Evolutionary conservation across 345 rosid species (phyloP), one percentile per base, ranked within the genome.

Genomic region (Euphorbia tirucalli): DNA sequence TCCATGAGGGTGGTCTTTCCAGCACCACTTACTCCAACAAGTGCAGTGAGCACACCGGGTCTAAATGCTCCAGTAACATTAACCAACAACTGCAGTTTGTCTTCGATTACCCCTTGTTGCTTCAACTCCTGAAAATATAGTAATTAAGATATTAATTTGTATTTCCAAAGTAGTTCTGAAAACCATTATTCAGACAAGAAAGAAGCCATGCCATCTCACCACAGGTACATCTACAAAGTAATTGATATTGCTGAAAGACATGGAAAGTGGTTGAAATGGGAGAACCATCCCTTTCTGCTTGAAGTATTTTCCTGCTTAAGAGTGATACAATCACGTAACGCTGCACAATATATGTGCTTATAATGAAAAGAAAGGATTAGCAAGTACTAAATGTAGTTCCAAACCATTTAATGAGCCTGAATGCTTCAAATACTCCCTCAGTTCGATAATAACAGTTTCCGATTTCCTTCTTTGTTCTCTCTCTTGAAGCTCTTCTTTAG

Each of bases 1-100:
- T 92, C 99, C 99, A 95, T 95, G 70, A 95, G 99, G 25, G 99
- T 95, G 56, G 99, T 95, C 79, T 92, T 95, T 39, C 99, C 99
- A 1, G 97, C 99, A 74, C 99, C 97, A 78, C 99, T 95, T 30
- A 95, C 91, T 80, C 99, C 99, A 39, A 95, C 97, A 71, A 95
- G 75, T 56, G 99, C 99, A 49, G 99, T 95, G 50, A 95, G 97
- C 35, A 95, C 89, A 32, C 93, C 85, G 7, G 97, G 97, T 77
- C 96, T 88, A 82, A 95, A 92, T 60, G 97, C 91, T 79, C 99
- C 99, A 30, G 97, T 92, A 71, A 95, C 86, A 84, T 95, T 86
- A 58, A 86, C 93, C 75, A 95, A 84, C 74, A 95, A 78, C 81
- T 88, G 99, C 78, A 95, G 71, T 80, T 82, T 87, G 56, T 95